Conservation (phyloP, 192 early-diverging fungal genomes). For the Backusella tuberculispora region DNA sequence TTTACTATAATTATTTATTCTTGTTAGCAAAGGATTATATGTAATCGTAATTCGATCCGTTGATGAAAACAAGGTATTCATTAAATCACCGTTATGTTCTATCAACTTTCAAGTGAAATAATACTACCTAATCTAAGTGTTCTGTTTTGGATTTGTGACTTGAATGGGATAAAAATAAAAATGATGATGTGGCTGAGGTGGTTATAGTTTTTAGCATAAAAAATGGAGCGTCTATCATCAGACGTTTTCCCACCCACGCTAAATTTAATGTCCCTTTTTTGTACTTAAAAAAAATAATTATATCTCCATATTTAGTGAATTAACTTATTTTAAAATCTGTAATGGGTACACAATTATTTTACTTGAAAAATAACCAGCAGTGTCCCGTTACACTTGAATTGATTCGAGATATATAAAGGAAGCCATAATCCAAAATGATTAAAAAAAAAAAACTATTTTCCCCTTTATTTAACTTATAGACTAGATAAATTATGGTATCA, state of each 20-base stretch:
- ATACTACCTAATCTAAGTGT: too few relatives aligned
- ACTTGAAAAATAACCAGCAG: conserved; percentile 6
- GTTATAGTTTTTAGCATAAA: background rate
- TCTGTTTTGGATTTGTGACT: too few relatives aligned
- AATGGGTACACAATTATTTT: background rate
- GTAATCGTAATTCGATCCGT: background rate
- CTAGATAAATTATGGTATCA: conserved; percentile 10
- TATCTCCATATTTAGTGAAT: conserved; percentile 13
- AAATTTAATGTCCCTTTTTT: background rate
- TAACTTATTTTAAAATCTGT: conserved; percentile 3
- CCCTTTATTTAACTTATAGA: background rate
- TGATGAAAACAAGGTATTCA: background rate
- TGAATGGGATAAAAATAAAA: too few relatives aligned
- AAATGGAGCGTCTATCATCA: background rate
- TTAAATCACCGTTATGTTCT: background rate
- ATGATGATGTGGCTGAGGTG: background rate
- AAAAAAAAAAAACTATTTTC: background rate
- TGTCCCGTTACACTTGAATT: conserved; percentile 10
- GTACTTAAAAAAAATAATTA: conserved; percentile 4
- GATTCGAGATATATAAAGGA: background rate
- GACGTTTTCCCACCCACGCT: background rate
- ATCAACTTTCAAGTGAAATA: background rate
- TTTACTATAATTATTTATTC: background rate
- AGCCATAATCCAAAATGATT: background rate
- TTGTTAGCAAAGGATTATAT: background rate